Base-by-base conservation (phyloP, 352 stramenopile genomes). In the Pythium sp. region DNA sequence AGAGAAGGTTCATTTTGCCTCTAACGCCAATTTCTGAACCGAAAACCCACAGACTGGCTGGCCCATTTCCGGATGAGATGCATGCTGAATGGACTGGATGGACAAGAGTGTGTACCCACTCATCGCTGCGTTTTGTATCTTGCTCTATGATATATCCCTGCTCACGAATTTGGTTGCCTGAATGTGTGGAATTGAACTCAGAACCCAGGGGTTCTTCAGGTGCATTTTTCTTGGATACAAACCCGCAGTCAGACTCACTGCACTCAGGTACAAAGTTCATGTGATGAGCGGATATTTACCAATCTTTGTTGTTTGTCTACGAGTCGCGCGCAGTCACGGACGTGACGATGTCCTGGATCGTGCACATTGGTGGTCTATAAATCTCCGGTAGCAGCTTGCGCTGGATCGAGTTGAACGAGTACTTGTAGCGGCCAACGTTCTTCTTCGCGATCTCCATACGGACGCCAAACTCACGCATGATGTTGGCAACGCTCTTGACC, bases 391-490 rank as follows among this genome's bases (percentile, higher is more conserved):
- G 90, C 63, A 99, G 90, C 74, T 98, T 97, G 18, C 92, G 87
- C 76, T 99, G 97, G 49, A 99, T 78, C 14, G 90, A 88, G 78
- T 99, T 99, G 78, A 99, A 99, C 30, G 97, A 98, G 86, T 98
- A 99, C 75, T 97, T 98, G 66, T 80, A 87, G 41, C 97, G 90
- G 3, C 97, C 97, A 11, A 98, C 94, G 83, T 99, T 99, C 79
- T 99, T 99, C 69, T 98, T 91, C 34, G 93, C 97, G 65, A 99
- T 94, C n/a, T 94, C 91, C 57, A 99, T 92, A 54, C 97, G 89
- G 28, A 94, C 94, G 47, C 97, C 96, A 73, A 98, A 95, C 63
- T 94, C 83, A 11, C 94, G 84, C 80, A 98, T 87, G 15, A 89
- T 81, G 68, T 98, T 98, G 20, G 92, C 91, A 0, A 84, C 83